Base-by-base conservation (phyloP, 1,284 basidiomycete genomes). In the Naganishia albida region DNA sequence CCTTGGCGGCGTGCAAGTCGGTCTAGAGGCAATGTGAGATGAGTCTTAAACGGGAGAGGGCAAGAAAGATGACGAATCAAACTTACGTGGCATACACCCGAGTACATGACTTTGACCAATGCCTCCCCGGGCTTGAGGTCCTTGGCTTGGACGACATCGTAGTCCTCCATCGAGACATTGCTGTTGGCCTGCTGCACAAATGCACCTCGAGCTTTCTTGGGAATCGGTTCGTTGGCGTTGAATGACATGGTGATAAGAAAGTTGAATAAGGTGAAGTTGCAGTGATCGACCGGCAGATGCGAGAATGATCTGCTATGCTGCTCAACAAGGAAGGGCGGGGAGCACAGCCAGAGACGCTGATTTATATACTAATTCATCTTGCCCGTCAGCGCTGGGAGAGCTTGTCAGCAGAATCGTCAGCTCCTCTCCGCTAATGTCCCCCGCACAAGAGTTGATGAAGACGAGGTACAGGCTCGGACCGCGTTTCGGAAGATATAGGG, bases 61-160 rank as follows among this genome's bases (percentile, higher is more conserved):
- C 23, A 7, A 0, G 38, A 52, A 30, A 30, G 4, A 23, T 7
- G 39, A 28, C 18, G 10, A n/a, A 56, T 20, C 20, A 30, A 13
- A 44, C 51, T 54, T 49, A 55, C 52, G 44, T 63, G 74, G 68
- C 74, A 77, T 49, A 79, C 78, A 68, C 89, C 90, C 16, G 87
- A 86, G 80, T 85, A 87, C 51, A 83, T 81, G 76, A 94, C 82
- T 76, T 88, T 86, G 77, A 93, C 84, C 69, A 93, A 86, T 71
- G 88, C 91, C 79, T 93, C 87, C 64, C 89, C 90, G 1, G 88
- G 87, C 26, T 82, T 81, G 77, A 93, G 88, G 16, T 90, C 83
- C 23, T 82, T 79, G 4, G 84, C 83, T 65, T 84, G 83, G 63
- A 81, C 84, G 72, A 93, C 88, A 25, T 80, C 74, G 68, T 75